Conservation (phyloP, 148 eudicot genomes). For the Bassia scoparia region DNA sequence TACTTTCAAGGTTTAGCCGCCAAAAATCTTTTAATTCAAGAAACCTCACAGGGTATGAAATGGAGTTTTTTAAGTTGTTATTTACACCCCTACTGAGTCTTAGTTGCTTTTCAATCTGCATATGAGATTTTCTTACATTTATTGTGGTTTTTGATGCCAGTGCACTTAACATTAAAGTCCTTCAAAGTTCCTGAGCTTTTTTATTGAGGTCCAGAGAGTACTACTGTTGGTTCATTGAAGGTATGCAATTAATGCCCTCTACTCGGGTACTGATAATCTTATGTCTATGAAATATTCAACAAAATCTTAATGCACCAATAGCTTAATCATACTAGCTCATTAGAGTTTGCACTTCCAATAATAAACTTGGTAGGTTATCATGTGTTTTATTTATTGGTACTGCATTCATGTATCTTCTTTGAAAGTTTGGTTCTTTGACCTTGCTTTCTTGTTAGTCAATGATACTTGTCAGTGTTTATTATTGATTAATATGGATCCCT, state of each 20-base stretch:
- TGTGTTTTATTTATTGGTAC: not conserved
- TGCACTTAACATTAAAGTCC: conserved; percentile 84
- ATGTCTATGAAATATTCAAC: not conserved
- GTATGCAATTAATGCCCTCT: conserved; percentile 33
- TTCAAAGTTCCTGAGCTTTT: conserved; percentile 93
- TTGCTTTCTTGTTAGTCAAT: not conserved
- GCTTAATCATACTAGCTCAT: not conserved
- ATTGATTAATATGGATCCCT: conserved; percentile 10
- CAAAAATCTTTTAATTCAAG: conserved; percentile 42
- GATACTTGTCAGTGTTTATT: not conserved
- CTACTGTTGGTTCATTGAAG: conserved; percentile 91
- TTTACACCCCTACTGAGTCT: not conserved
- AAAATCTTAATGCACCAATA: not conserved
- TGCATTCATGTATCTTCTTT: not conserved
- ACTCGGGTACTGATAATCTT: not conserved
- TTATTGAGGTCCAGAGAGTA: conserved; percentile 87
- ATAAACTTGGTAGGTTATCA: no score
- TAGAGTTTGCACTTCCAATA: not conserved
- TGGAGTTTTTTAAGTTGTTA: not conserved
- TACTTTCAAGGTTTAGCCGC: conserved; percentile 41
- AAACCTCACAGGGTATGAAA: conserved; percentile 67
- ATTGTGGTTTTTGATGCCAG: conserved; percentile 46
- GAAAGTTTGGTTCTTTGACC: not conserved
- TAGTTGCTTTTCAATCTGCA: not conserved
- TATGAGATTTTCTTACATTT: conserved; percentile 24